Percentiles rank a stretch among this genome's conserved stretches.
These are phyloP conservation scores for Hypomyces perniciosus DNA, from an alignment of 2,329 filamentous ascomycete genomes.

Conservation along the genomic window DNA sequence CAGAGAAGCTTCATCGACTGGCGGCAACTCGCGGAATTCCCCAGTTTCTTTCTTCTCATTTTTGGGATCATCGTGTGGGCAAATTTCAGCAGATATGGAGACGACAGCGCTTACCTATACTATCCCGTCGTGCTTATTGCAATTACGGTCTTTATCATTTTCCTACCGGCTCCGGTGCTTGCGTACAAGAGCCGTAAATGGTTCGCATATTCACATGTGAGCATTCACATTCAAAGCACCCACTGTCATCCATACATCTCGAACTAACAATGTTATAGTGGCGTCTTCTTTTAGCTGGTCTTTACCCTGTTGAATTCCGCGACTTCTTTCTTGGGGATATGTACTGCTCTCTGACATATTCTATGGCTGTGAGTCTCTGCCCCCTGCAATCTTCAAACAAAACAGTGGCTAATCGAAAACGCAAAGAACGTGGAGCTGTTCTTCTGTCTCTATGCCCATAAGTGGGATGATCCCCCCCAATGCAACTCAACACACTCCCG, in stretches of 20 bases:
- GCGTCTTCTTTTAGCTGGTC: conserved; percentile 74
- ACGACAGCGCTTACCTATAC: conserved; percentile 68
- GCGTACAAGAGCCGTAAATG: conserved; percentile 74
- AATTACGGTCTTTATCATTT: conserved; percentile 60
- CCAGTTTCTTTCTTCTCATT: conserved; percentile 73
- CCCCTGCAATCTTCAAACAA: background rate
- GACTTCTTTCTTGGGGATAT: conserved; percentile 98
- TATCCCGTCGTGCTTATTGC: conserved; percentile 78
- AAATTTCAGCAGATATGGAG: conserved; percentile 70
- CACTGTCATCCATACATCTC: background rate
- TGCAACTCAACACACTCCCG: conserved; percentile 87
- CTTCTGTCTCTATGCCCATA: conserved; percentile 83
- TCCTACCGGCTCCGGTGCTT: conserved; percentile 68
- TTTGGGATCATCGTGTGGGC: conserved; percentile 80
- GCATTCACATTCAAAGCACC: background rate
- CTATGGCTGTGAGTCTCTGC: conserved; percentile 62
- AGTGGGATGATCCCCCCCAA: conserved; percentile 64
- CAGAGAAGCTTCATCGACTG: conserved; percentile 80
- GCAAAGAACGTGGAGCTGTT: conserved; percentile 80
- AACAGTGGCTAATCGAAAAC: background rate
- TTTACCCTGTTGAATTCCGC: conserved; percentile 92
- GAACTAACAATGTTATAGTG: conserved; percentile 50
- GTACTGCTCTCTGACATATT: conserved; percentile 92
- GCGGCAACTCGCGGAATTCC: conserved; percentile 80
- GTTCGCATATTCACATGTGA: conserved; percentile 83